Base-by-base conservation (phyloP, 768 basidiomycete genomes). In the Suillus hirtellus region DNA sequence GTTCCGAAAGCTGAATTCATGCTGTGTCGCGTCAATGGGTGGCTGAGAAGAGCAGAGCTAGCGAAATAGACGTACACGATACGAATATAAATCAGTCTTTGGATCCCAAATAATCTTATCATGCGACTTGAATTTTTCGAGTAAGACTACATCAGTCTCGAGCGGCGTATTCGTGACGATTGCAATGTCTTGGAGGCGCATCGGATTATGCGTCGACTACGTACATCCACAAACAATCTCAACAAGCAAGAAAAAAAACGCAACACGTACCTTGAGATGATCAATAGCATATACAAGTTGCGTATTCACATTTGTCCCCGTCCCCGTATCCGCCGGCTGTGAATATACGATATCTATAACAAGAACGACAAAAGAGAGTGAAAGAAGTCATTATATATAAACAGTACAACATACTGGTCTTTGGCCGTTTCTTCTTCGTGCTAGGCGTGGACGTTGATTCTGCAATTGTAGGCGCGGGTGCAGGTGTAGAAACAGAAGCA, bases 151-250 rank as follows among this genome's bases (percentile, higher is more conserved):
- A 71, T 96, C 91, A 9, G 86, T 85, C 66, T 92, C 86, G 3
- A 96, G 76, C 10, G 93, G 90, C 1, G 90, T 89, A 68, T 84
- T 86, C 0, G 90, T 92, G 21, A 89, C 81, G 49, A 95, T 88
- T 2, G 94, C 92, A 53, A 96, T 81, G 72, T 96, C 95, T 74
- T 95, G 89, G 54, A 96, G 77, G 4, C 94, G 88, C 83, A 93
- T 93, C 12, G 94, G 95, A 64, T 86, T 88, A 63, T 83, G 86
- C 27, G 90, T 87, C 1, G 83, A 49, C 47, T 49, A 7, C 47
- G 8, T 15, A 5, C 8, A 47, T 12, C 46, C 46, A 3, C 12
- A 46, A 46, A 19, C 47, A 27, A 49, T 49, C 35, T 35, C 35
- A 35, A 35, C 2, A 10, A 37, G 35, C 10, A 37, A 37, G 31